Evolutionary conservation across 129 eudicot species (phyloP).

Genomic region (Dittrichia graveolens): DNA sequence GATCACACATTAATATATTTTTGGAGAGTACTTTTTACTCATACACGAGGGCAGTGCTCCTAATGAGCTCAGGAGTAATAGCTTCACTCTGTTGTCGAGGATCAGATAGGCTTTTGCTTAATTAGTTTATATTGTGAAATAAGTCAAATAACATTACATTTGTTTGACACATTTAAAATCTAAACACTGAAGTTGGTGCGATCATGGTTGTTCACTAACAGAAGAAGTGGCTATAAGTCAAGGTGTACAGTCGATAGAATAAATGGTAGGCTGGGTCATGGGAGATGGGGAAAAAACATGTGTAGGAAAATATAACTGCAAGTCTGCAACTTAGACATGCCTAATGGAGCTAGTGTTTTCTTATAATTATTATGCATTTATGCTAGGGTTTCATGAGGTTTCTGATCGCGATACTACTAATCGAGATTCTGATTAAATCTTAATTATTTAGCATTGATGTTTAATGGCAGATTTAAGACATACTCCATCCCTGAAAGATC

Average conservation of each 20-base stretch:
- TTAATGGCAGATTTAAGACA: constrained; percentile 2
- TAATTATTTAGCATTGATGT: background rate
- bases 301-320: background rate
- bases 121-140: background rate
- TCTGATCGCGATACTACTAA: background rate
- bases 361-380: background rate
- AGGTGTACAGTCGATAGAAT: too few species aligned
- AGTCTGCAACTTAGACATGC: background rate
- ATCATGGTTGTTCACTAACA: background rate
- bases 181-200: background rate
- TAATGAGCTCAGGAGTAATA: background rate
- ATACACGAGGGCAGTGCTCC: background rate
- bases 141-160: background rate
- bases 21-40: background rate
- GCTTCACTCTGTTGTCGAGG: background rate
- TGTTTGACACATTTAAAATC: background rate
- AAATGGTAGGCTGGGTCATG: background rate
- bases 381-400: background rate
- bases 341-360: background rate
- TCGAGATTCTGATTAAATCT: background rate
- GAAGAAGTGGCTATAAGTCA: background rate
- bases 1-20: too few species aligned
- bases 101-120: background rate
- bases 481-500: background rate
- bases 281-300: background rate